These are phyloP conservation scores for Aphanomyces invadans DNA, from an alignment of 352 stramenopile species.

Conservation along the genomic window DNA sequence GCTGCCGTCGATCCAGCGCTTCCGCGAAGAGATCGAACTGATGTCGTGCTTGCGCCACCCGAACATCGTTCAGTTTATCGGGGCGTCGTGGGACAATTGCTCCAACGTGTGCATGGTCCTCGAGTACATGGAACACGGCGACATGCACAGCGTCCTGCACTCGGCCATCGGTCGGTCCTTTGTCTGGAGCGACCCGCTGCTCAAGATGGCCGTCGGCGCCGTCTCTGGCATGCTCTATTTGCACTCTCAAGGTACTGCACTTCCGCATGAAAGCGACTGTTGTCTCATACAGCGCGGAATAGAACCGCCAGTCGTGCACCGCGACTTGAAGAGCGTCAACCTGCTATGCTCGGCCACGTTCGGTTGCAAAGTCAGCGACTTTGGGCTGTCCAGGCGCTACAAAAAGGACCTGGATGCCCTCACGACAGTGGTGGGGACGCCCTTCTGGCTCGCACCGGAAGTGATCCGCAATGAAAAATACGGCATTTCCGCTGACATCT, in stretches of 20 bases:
- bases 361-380: constrained; percentile 83
- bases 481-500: constrained; percentile 71
- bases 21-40: constrained; percentile 80
- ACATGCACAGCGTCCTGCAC: constrained; percentile 82
- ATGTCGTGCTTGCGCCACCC: constrained; percentile 80
- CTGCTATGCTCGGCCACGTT: constrained; percentile 82
- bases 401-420: constrained; percentile 77
- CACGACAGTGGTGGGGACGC: constrained; percentile 76
- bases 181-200: constrained; percentile 72
- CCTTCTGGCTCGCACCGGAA: constrained; percentile 82
- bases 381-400: constrained; percentile 75
- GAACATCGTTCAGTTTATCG: constrained; percentile 87
- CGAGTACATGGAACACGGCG: constrained; percentile 85
- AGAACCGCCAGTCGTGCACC: constrained; percentile 73
- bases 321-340: constrained; percentile 85
- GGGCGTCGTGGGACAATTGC: constrained; percentile 81
- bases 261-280: not conserved
- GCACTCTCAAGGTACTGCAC: constrained; percentile 45
- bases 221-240: constrained; percentile 84
- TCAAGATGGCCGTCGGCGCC: constrained; percentile 82
- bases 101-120: constrained; percentile 86
- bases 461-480: constrained; percentile 84
- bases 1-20: constrained; percentile 53
- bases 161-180: constrained; percentile 72
- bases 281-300: no score